Evolutionary conservation across 345 rosid species (phyloP).

Genomic region (Euclidium syriacum): DNA sequence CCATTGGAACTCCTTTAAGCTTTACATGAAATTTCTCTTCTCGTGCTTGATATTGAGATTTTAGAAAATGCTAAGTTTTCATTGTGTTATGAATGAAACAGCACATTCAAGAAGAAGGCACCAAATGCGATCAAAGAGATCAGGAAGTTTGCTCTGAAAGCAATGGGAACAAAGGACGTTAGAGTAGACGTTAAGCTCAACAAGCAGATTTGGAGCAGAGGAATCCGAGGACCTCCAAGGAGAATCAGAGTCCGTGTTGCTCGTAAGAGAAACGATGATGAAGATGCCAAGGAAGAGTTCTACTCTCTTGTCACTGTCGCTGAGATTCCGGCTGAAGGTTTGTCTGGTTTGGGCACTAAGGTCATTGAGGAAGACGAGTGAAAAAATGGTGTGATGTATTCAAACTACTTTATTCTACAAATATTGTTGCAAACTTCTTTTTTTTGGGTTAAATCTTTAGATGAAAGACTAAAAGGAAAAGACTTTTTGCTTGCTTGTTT

Average conservation of each 20-base stretch:
- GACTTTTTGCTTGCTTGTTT: background rate
- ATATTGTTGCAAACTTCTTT: background rate
- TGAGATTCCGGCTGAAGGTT: constrained; percentile 47
- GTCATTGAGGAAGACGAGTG: constrained; percentile 54
- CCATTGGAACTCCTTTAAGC: background rate
- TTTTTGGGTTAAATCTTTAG: constrained; percentile 5
- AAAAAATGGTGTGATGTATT: background rate
- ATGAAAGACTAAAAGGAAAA: background rate
- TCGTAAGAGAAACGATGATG: constrained; percentile 54
- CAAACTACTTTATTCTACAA: background rate
- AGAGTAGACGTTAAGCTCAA: constrained; percentile 58
- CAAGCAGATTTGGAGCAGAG: constrained; percentile 65
- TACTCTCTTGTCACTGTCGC: constrained; percentile 56
- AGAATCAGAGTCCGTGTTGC: constrained; percentile 55
- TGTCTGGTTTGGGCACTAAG: constrained; percentile 49
- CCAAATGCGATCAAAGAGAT: constrained; percentile 63
- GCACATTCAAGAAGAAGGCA: constrained; percentile 67
- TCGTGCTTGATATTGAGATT: background rate
- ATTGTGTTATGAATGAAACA: constrained; percentile 1
- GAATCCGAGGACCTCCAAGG: constrained; percentile 54
- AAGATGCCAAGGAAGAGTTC: constrained; percentile 62
- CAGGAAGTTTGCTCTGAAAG: constrained; percentile 50
- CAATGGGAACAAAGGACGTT: constrained; percentile 61
- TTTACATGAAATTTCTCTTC: background rate
- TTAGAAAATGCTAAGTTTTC: background rate